Evolutionary conservation across 148 eudicot genomes (phyloP).

Genomic region (Gaultheria prostrata): DNA sequence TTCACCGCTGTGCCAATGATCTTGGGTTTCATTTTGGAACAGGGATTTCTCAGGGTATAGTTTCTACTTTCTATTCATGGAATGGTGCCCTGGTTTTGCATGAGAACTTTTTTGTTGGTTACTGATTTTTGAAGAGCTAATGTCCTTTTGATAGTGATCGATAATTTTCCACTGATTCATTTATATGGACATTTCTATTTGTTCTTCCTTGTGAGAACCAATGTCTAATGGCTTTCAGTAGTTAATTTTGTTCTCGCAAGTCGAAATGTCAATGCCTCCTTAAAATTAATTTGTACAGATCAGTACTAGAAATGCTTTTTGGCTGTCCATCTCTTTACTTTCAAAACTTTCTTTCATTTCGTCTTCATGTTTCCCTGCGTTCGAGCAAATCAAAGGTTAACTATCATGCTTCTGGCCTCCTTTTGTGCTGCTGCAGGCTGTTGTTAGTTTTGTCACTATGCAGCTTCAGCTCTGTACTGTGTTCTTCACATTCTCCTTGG

Average conservation of each 20-base stretch:
- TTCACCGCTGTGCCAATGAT: constrained; percentile 99
- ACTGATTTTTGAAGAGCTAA: background rate
- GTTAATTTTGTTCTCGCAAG: background rate
- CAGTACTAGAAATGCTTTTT: background rate
- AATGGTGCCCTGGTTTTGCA: constrained; percentile 5
- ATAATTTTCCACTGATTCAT: constrained; percentile 6
- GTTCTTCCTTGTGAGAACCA: background rate
- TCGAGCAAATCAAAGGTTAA: background rate
- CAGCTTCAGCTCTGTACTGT: constrained; percentile 92
- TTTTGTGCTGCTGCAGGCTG: constrained; percentile 59
- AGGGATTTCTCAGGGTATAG: constrained; percentile 84
- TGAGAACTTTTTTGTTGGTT: background rate
- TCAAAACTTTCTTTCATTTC: background rate
- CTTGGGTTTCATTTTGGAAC: constrained; percentile 86
- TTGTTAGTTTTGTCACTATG: constrained; percentile 95
- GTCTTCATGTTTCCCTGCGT: constrained; percentile 3
- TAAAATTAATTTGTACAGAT: background rate
- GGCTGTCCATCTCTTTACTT: background rate
- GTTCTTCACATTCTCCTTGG: constrained; percentile 96
- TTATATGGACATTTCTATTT: background rate
- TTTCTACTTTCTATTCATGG: constrained; percentile 5
- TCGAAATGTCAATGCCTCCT: background rate
- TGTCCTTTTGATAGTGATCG: background rate
- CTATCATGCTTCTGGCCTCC: background rate
- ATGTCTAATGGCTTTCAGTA: background rate